A percentile compares a stretch with the other conserved stretches of the same genome.
phyloP scores from a whole-genome alignment of 2,329 filamentous ascomycete species.

The Chaetomium strumarium region DNA sequence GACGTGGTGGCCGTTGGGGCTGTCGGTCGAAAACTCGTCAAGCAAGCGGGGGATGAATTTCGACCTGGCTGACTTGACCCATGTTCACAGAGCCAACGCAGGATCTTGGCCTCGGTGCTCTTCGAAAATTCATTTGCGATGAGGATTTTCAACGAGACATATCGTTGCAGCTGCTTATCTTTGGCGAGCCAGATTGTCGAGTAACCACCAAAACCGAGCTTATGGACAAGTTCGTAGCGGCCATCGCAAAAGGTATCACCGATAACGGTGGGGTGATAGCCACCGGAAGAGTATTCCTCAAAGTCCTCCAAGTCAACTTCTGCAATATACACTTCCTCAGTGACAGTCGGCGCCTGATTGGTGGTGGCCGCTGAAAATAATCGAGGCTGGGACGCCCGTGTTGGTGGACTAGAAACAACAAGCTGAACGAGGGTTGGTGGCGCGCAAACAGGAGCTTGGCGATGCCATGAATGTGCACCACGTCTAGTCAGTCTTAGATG shows the following conservation, averaged over 20 bases:
- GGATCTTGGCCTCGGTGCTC: not conserved
- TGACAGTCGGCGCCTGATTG: too few species aligned
- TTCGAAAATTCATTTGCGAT: not conserved
- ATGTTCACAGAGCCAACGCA: not conserved
- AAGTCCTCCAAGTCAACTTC: slow-evolving; percentile 5
- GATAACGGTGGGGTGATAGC: slow-evolving; percentile 7
- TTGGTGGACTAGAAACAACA: too few species aligned
- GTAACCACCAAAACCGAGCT: slow-evolving; percentile 35
- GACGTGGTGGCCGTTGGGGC: slow-evolving; percentile 18
- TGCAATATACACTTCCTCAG: slow-evolving; percentile 1
- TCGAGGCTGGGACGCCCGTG: too few species aligned
- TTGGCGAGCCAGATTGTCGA: slow-evolving; percentile 38
- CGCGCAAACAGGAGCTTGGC: too few species aligned
- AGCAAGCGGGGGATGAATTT: slow-evolving; percentile 16
- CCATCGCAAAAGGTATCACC: slow-evolving; percentile 15
- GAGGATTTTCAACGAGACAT: slow-evolving; percentile 31
- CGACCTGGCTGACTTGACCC: not conserved
- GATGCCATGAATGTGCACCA: too few species aligned
- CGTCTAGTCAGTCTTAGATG: too few species aligned
- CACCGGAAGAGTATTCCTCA: slow-evolving; percentile 3
- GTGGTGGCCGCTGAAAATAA: too few species aligned
- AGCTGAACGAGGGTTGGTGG: too few species aligned
- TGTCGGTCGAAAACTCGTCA: slow-evolving; percentile 16
- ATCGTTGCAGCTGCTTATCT: slow-evolving; percentile 26
- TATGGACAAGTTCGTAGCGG: slow-evolving; percentile 34